A percentile compares a stretch with the other conserved stretches of the same genome.
phyloP scores from a whole-genome alignment of 2,329 filamentous ascomycete species.

The Polychaeton citri region DNA sequence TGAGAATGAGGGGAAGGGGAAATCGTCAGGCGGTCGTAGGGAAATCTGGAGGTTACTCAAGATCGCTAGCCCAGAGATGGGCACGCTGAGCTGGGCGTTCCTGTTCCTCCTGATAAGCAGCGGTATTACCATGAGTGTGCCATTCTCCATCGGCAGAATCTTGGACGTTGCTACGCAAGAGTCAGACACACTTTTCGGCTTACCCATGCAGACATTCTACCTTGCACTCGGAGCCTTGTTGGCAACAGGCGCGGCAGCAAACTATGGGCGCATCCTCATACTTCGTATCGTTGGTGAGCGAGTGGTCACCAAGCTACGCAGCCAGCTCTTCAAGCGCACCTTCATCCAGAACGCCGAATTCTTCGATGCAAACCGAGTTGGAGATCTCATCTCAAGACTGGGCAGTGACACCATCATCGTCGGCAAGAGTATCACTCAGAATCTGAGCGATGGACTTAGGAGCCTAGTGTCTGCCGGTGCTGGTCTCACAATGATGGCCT shows the following conservation, averaged over 20 bases:
- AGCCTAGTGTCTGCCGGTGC: conserved; percentile 81
- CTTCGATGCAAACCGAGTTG: conserved; percentile 94
- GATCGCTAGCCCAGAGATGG: conserved; percentile 75
- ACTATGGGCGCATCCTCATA: conserved; percentile 87
- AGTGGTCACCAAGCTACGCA: conserved; percentile 79
- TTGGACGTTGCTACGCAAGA: conserved; percentile 71
- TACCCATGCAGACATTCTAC: conserved; percentile 82
- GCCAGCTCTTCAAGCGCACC: conserved; percentile 79
- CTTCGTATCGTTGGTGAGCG: conserved; percentile 89
- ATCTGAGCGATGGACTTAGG: conserved; percentile 88
- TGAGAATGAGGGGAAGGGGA: conserved; percentile 38
- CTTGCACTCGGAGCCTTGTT: conserved; percentile 59
- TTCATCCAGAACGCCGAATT: conserved; percentile 98
- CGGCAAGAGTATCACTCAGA: conserved; percentile 96
- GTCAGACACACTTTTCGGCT: conserved; percentile 61
- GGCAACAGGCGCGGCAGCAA: conserved; percentile 72
- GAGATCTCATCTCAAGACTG: conserved; percentile 87
- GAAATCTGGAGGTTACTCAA: conserved; percentile 82
- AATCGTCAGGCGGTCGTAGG: conserved; percentile 41
- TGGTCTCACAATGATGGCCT: conserved; percentile 89
- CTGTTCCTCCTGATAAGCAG: conserved; percentile 79
- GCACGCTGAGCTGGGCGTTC: conserved; percentile 69
- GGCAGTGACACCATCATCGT: conserved; percentile 96
- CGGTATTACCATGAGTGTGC: conserved; percentile 86
- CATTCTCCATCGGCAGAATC: conserved; percentile 92